A percentile compares a stretch with the other conserved stretches of the same genome.
Conservation (phyloP, 1,284 basidiomycete species). For the Microbotryum violaceum region DNA sequence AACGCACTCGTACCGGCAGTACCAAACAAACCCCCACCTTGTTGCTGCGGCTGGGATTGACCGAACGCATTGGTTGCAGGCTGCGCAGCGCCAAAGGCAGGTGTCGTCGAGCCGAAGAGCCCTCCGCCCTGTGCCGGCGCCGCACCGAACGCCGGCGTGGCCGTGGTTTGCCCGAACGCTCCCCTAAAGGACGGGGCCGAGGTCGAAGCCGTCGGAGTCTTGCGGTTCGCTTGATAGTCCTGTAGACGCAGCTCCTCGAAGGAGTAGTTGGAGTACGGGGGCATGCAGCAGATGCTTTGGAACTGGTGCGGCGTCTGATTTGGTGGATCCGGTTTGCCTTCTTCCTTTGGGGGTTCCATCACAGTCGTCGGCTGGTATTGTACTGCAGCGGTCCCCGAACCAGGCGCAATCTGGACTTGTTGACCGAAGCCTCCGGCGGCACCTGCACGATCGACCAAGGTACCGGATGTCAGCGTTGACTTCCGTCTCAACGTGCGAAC, state of each 20-base stretch:
- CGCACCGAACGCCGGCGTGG: conserved; percentile 39
- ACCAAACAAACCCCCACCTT: conserved; percentile 41
- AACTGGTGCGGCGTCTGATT: conserved; percentile 28
- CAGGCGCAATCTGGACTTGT: not conserved
- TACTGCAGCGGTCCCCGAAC: conserved; percentile 22
- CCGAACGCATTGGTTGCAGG: conserved; percentile 39
- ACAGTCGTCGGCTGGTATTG: conserved; percentile 25
- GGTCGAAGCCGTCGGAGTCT: conserved; percentile 52
- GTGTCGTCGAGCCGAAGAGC: conserved; percentile 45
- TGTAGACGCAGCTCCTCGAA: conserved; percentile 44
- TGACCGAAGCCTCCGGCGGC: conserved; percentile 6
- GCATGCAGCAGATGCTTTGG: conserved; percentile 30
- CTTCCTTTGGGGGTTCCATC: conserved; percentile 26
- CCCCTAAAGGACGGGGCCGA: conserved; percentile 38
- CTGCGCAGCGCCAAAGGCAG: conserved; percentile 40
- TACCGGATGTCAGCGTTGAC: not conserved
- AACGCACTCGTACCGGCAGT: conserved; percentile 38
- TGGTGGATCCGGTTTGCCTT: conserved; percentile 22
- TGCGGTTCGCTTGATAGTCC: conserved; percentile 53
- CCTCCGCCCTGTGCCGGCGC: conserved; percentile 35
- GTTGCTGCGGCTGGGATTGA: conserved; percentile 30
- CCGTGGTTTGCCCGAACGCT: conserved; percentile 35
- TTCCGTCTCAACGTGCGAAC: too few relatives aligned
- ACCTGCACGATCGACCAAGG: not conserved
- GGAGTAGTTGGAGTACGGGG: conserved; percentile 29